Evolutionary conservation across 768 basidiomycete species (phyloP), one percentile per base, ranked within the genome.

Genomic region (Dioszegia hungarica): DNA sequence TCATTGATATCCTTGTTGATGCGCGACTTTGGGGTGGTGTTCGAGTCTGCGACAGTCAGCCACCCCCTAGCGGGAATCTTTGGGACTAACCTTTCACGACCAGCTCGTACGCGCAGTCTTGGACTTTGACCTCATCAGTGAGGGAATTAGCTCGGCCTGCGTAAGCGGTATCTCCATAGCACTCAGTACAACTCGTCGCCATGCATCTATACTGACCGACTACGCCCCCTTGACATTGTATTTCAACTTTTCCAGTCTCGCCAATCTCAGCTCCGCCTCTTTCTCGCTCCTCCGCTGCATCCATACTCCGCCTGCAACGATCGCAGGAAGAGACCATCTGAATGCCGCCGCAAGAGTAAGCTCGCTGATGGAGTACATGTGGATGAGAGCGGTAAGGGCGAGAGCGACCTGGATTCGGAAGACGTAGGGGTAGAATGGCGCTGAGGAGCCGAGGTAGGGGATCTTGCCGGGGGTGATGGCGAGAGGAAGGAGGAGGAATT

Each of bases 221-320:
- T 46, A 60, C 11, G 54, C 54, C 20, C 68, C 68, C 51, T 70
- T 70, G 38, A 56, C 29, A 37, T 64, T 41, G 44, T 66, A 70
- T 53, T 58, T 66, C 45, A 62, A 31, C 37, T 38, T 47, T 45
- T 71, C 66, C 24, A 67, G 33, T 37, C 47, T 11, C 9, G 14
- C 34, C 36, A 71, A 20, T 22, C 51, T 60, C 37, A 37, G 39
- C 43, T 67, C 57, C 6, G 53, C 37, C 2, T 56, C 60, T 29
- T 36, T 55, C 46, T 68, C 70, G 9, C 59, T 53, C 34, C 64
- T 25, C 27, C 60, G 43, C 41, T 66, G 64, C 29, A 68, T 47
- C 28, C 64, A 60, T 1, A 66, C 60, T 6, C 57, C 64, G 11
- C 57, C 57, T 9, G 57, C 54, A 2, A 68, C 50, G 0, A 64